Percentiles rank a stretch among this genome's conserved stretches.
Evolutionary conservation across 2,329 filamentous ascomycete genomes (phyloP).

Genomic region (Lecanicillium sp.): DNA sequence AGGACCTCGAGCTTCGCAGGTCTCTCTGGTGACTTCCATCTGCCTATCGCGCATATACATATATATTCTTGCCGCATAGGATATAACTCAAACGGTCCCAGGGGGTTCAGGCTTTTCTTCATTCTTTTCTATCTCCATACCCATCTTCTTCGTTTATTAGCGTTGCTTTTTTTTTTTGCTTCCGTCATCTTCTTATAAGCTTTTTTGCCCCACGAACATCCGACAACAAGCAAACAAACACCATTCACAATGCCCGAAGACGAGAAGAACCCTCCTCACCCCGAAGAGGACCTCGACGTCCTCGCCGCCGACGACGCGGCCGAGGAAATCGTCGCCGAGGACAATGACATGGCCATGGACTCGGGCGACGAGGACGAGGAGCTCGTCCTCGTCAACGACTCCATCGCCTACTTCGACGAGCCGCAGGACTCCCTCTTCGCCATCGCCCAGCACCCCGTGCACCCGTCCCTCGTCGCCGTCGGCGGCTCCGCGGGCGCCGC

Average conservation of each 20-base stretch:
- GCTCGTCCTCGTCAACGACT: conserved; percentile 84
- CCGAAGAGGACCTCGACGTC: conserved; percentile 57
- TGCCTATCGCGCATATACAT: background rate
- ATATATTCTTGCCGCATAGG: background rate
- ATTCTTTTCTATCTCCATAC: background rate
- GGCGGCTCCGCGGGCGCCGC: conserved; percentile 63
- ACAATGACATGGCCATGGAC: conserved; percentile 76
- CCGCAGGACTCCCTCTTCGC: conserved; percentile 91
- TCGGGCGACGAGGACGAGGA: conserved; percentile 65
- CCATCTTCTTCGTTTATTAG: background rate
- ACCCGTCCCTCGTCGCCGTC: conserved; percentile 74
- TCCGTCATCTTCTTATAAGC: no score
- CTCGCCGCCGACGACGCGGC: conserved; percentile 71
- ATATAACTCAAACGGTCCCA: background rate
- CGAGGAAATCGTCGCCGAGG: conserved; percentile 60
- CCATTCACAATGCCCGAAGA: conserved; percentile 5
- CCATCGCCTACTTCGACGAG: conserved; percentile 81
- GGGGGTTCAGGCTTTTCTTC: background rate
- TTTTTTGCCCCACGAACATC: background rate
- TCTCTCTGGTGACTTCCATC: conserved; percentile 11
- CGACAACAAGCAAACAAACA: conserved; percentile 1
- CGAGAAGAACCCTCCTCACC: conserved; percentile 20
- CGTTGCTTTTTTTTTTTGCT: background rate
- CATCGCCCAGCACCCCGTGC: conserved; percentile 84
- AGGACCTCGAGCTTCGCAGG: no score